A percentile compares a stretch with the other conserved stretches of the same genome.
These are phyloP conservation scores for Angophora floribunda DNA, from an alignment of 345 rosid species.

Conservation along the genomic window DNA sequence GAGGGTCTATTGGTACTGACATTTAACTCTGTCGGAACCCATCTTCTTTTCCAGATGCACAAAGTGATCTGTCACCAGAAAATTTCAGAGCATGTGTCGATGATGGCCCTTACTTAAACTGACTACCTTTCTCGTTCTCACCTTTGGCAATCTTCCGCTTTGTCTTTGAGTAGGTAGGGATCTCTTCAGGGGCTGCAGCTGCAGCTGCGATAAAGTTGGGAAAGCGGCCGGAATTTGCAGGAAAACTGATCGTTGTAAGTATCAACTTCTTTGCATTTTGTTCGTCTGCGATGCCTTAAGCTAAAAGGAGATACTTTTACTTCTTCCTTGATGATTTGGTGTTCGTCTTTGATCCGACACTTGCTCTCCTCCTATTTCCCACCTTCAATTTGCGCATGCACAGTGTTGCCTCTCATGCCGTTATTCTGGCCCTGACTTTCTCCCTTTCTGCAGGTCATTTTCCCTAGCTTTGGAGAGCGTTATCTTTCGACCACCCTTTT, in stretches of 20 bases:
- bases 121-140: not conserved
- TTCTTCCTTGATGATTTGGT: not conserved
- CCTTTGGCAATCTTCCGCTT: not conserved
- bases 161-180: constrained; percentile 27
- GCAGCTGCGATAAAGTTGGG: constrained; percentile 41
- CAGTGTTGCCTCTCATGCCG: not conserved
- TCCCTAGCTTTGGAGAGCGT: constrained; percentile 71
- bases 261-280: not conserved
- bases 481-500: constrained; percentile 55
- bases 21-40: not conserved
- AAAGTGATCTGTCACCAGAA: not conserved
- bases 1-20: constrained; percentile 40
- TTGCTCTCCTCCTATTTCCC: not conserved
- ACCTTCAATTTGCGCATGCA: not conserved
- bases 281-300: not conserved
- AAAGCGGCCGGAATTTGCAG: constrained; percentile 41
- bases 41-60: not conserved
- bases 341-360: not conserved
- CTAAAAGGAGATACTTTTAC: not conserved
- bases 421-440: not conserved
- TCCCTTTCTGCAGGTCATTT: constrained; percentile 32
- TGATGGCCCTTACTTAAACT: not conserved
- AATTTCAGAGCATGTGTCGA: not conserved
- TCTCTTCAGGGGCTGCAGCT: constrained; percentile 53
- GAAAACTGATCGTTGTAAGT: constrained; percentile 51